phyloP scores from a whole-genome alignment of 78 protist genomes.

The Guillardia theta region DNA sequence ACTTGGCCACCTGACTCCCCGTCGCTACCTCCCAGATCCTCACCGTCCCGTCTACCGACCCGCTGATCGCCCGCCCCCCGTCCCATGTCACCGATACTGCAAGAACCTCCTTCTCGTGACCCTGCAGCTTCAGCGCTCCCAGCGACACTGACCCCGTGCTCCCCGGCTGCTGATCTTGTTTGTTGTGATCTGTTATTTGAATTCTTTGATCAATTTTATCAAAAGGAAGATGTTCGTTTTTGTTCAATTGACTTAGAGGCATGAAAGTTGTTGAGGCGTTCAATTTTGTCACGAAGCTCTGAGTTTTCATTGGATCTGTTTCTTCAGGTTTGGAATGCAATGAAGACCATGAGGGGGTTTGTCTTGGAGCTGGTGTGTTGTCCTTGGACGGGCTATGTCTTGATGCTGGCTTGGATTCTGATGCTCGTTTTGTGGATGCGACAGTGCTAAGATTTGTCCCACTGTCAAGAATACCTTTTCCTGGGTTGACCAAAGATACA shows the following conservation, averaged over 20 bases:
- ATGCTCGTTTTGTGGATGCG: neutral
- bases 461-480: too few relatives aligned
- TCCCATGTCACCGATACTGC: neutral
- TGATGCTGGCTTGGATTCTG: neutral
- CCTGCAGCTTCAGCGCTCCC: neutral
- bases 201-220: neutral
- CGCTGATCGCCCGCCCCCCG: neutral
- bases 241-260: neutral
- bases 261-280: neutral
- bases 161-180: neutral
- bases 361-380: neutral
- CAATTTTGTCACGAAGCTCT: neutral
- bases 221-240: neutral
- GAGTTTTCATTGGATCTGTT: neutral
- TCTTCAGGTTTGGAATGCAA: neutral
- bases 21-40: neutral
- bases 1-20: neutral
- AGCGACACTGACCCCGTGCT: constrained; percentile 6
- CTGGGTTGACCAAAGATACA: too few relatives aligned
- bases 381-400: neutral
- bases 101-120: constrained; percentile 27
- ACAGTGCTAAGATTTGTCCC: too few relatives aligned
- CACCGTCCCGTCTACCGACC: constrained; percentile 13
- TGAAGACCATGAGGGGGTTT: neutral
- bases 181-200: neutral